Base-by-base conservation (phyloP, 1,284 basidiomycete species). In the Takashimella koratensis region DNA sequence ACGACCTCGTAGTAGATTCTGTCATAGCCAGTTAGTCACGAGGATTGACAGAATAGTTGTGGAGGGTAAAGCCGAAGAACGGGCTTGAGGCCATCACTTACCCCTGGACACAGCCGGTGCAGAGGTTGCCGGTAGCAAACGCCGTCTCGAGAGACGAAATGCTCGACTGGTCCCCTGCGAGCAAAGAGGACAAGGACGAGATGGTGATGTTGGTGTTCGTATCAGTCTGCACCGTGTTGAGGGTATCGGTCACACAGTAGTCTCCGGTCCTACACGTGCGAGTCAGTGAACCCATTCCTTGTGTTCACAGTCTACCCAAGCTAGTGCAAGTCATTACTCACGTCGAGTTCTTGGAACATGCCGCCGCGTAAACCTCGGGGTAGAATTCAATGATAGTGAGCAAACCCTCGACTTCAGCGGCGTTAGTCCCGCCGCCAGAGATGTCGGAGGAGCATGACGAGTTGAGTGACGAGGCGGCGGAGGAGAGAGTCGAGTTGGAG, bases 321-420 rank as follows among this genome's bases (percentile, higher is more conserved):
- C 13, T 5, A 27, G 30, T 16, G 11, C 23, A 11, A 22, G 10
- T 16, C 16, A 25, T 41, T 12, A 64, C 70, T 60, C 54, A 75
- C 71, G 66, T 62, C n/a, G 58, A 24, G 58, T 70, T 70, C 55
- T 66, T 66, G 22, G 67, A 60, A 53, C 73, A 75, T 5, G 59
- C 72, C 2, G 65, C 71, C 16, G 58, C 53, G 45, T 66, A 48
- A 46, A 71, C 54, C 30, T 69, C 49, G 12, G 59, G 49, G 51
- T 75, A 75, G 56, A 63, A 45, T 11, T 58, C 24, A 11, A 75
- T 42, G 6, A 58, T 41, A 3, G 43, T 51, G 11, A 53, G 26
- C 49, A 63, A 39, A 4, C 52, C 59, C 40, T 58, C n/a, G 16
- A 67, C 54, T 48, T 62, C 53, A 1, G 46, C 42, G 5, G 53